Percentiles rank a stretch among this genome's conserved stretches.
Evolutionary conservation across 345 rosid species (phyloP).

Genomic region (Ricinus communis): DNA sequence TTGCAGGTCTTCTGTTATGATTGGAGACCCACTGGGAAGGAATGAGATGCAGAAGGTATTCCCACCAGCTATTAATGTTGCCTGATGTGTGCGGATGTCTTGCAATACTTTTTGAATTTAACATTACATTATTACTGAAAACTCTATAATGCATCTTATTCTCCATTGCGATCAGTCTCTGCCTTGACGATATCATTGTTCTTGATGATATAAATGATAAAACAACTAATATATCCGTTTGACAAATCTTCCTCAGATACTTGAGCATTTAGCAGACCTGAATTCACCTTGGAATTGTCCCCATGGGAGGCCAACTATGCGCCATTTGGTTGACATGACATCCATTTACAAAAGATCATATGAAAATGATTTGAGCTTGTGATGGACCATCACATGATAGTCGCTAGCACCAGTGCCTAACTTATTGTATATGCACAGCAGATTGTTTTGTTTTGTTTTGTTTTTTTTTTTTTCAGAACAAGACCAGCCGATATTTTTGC

Average conservation of each 20-base stretch:
- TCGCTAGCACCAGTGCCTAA: background rate
- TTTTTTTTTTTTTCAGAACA: no score
- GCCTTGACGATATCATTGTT: no score
- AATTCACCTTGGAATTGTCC: constrained; percentile 99
- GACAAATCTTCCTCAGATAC: constrained; percentile 63
- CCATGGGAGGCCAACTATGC: constrained; percentile 98
- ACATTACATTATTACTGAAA: no score
- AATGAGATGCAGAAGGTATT: constrained; percentile 87
- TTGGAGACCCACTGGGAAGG: constrained; percentile 85
- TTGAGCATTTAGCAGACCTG: constrained; percentile 70
- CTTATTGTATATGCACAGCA: background rate
- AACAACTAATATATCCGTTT: no score
- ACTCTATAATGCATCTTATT: no score
- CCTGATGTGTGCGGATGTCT: no score
- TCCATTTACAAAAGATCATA: constrained; percentile 36
- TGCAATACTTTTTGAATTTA: no score
- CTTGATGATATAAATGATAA: no score
- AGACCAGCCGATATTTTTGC: no score
- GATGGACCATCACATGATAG: constrained; percentile 10
- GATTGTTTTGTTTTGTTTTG: no score
- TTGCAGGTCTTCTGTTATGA: constrained; percentile 82
- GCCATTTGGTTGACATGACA: constrained; percentile 83
- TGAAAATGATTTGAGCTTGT: constrained; percentile 25
- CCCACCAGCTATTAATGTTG: background rate
- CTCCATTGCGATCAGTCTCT: no score